Conservation (phyloP, 208 protist genomes). For the Acanthamoeba rhysodes region DNA sequence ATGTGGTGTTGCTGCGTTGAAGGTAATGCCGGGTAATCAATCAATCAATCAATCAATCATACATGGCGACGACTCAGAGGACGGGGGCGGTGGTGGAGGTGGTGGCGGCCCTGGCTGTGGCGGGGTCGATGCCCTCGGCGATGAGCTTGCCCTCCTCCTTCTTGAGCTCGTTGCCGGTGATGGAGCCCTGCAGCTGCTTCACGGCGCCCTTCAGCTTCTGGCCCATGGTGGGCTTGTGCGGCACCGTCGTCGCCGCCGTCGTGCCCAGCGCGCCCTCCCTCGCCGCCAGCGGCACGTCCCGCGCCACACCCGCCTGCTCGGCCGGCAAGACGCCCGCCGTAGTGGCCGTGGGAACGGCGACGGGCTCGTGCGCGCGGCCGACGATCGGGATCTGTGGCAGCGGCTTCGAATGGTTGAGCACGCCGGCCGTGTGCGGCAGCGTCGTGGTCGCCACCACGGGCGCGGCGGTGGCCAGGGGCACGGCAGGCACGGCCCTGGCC, state of each 20-base stretch:
- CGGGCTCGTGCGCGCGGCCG: not conserved
- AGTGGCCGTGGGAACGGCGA: not conserved
- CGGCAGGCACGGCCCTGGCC: not conserved
- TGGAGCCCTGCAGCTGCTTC: slow-evolving; percentile 21
- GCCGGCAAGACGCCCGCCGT: not conserved
- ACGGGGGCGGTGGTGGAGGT: not conserved
- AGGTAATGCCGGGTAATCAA: too few species aligned
- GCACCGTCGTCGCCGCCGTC: not conserved
- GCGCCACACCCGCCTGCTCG: not conserved
- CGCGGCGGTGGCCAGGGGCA: not conserved
- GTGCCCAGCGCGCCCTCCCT: not conserved
- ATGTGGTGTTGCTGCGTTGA: too few species aligned
- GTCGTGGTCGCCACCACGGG: not conserved
- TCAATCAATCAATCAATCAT: too few species aligned
- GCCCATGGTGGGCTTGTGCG: slow-evolving; percentile 32
- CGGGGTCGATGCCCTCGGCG: slow-evolving; percentile 39
- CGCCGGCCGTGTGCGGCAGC: not conserved
- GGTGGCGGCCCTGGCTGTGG: not conserved
- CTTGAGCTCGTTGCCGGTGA: slow-evolving; percentile 31
- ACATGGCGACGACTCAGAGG: too few species aligned
- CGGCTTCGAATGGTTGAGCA: not conserved
- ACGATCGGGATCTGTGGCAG: not conserved
- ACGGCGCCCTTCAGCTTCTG: slow-evolving; percentile 10
- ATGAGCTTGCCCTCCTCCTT: slow-evolving; percentile 66
- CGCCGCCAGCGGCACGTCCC: not conserved